Conservation (phyloP, 768 basidiomycete genomes). For the Kwoniella mangroviensis region DNA sequence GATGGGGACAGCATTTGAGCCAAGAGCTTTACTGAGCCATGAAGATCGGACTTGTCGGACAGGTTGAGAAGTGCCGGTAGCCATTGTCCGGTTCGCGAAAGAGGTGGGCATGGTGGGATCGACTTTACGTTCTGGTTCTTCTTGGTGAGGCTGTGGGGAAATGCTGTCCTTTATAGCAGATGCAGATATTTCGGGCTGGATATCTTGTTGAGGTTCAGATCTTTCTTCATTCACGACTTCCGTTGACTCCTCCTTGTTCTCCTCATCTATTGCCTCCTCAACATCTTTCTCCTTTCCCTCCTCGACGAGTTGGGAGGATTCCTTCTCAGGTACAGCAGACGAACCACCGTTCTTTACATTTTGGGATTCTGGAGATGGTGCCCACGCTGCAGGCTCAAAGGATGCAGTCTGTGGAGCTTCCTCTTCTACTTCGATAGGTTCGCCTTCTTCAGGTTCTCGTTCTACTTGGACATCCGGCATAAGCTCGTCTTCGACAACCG, state of each 20-base stretch:
- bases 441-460: background rate
- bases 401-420: background rate
- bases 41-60: constrained; percentile 48
- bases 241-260: background rate
- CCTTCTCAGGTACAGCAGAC: background rate
- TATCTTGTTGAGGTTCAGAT: background rate
- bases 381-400: background rate
- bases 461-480: background rate
- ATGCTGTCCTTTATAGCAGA: background rate
- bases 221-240: background rate
- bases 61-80: constrained; percentile 17
- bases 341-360: background rate
- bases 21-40: constrained; percentile 51
- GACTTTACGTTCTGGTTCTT: constrained; percentile 17
- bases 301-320: background rate
- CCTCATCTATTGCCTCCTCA: background rate
- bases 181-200: background rate
- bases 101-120: constrained; percentile 19
- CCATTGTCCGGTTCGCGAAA: constrained; percentile 7
- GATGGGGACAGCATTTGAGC: constrained; percentile 32
- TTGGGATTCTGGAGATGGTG: background rate
- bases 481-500: background rate
- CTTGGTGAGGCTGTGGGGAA: background rate
- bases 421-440: background rate
- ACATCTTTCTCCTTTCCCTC: background rate